Base-by-base conservation (phyloP, 352 stramenopile genomes). In the Globisporangium parvum region DNA sequence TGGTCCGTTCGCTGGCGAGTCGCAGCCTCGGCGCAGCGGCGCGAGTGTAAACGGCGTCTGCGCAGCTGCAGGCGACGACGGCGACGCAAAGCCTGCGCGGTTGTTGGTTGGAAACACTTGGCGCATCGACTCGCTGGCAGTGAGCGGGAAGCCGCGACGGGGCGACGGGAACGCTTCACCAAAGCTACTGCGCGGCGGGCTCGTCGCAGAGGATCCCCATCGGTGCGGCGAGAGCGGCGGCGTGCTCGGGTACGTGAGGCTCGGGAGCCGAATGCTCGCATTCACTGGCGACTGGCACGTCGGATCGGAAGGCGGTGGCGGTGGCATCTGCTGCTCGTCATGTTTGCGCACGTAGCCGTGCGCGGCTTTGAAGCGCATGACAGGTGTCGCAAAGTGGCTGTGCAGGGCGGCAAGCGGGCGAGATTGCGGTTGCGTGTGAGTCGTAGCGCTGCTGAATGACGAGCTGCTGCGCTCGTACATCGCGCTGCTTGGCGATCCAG, bases 351-450 rank as follows among this genome's bases (percentile, higher is more conserved):
- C 80, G 59, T 79, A 85, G 23, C 77, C 80, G 14, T 87, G 72
- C 37, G 67, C 67, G 44, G 85, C 73, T 54, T 85, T 85, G 59
- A 90, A 90, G 5, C 80, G 73, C 55, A 63, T 80, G 11, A 85
- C 46, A 20, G 73, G 74, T 51, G 77, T 81, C 47, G 41, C 33
- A 54, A 79, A 71, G 48, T 79, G 69, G 50, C 67, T 84, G 8
- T 48, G 51, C 24, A 82, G 59, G 33, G 68, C 55, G 9, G 61
- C 60, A 28, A 74, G 53, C 23, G 51, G 47, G 1, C 31, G 48
- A 17, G 56, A 39, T 8, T 42, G 47, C 14, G 50, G 56, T 11
- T 48, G 47, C 9, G 50, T 48, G 6, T 45, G 8, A 37, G 11
- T 40, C 6, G 24, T n/a, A n/a, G n/a, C 39, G 51, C n/a, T 45